Evolutionary conservation across 129 eudicot genomes (phyloP).

Genomic region (Heracleum sosnowskyi): DNA sequence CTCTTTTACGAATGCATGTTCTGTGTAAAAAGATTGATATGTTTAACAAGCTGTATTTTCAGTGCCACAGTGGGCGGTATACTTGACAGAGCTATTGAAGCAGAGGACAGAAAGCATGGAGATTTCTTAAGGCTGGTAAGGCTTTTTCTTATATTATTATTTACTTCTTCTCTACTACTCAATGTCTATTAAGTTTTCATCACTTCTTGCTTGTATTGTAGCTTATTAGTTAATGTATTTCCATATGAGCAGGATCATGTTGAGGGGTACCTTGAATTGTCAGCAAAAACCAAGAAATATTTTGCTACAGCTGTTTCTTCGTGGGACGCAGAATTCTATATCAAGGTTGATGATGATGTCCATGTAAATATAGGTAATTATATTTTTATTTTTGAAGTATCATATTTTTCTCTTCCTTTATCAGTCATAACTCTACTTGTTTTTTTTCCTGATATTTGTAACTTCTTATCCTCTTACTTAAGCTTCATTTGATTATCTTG

Average conservation of each 20-base stretch:
- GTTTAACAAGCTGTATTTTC: not conserved
- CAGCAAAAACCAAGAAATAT: conserved; percentile 77
- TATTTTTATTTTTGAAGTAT: not conserved
- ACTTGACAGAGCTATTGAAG: conserved; percentile 76
- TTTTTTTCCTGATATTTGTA: not conserved
- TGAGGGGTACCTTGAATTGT: conserved; percentile 81
- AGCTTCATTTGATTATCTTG: conserved; percentile 10
- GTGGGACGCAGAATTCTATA: conserved; percentile 93
- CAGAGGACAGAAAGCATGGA: conserved; percentile 75
- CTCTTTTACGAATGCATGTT: not conserved
- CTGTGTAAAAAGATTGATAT: not conserved
- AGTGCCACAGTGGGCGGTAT: conserved; percentile 83
- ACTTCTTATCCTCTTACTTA: conserved; percentile 10
- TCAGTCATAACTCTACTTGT: not conserved
- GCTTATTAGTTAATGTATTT: not conserved
- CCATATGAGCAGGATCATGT: conserved; percentile 56
- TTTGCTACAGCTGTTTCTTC: conserved; percentile 75
- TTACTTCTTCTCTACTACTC: not conserved
- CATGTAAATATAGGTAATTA: conserved; percentile 80
- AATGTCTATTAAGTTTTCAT: not conserved
- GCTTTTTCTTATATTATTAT: not conserved
- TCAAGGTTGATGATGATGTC: conserved; percentile 91
- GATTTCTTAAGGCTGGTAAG: conserved; percentile 77
- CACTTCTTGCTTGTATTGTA: not conserved
- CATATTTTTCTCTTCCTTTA: no score